These are phyloP conservation scores for Chrysoporthe deuterocubensis DNA, from an alignment of 2,329 filamentous ascomycete species.

Conservation along the genomic window DNA sequence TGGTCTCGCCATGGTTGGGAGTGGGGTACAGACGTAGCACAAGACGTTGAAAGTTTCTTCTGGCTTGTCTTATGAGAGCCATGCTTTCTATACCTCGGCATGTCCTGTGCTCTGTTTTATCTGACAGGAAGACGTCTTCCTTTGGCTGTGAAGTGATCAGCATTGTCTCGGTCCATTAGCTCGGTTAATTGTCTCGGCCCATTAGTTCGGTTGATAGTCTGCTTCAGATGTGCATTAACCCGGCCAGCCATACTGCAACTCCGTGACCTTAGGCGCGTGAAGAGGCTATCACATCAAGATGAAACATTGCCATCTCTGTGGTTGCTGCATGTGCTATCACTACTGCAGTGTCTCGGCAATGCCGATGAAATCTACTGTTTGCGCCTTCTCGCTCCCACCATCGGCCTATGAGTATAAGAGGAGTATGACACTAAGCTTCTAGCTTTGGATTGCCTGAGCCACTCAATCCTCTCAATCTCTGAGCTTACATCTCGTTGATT, in stretches of 20 bases:
- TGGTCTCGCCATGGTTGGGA: not conserved
- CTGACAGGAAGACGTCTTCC: not conserved
- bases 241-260: not conserved
- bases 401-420: not conserved
- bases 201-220: not conserved
- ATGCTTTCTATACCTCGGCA: not conserved
- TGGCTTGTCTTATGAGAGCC: not conserved
- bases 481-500: not conserved
- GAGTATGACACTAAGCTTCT: not conserved
- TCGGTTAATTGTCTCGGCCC: not conserved
- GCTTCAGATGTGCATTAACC: not conserved
- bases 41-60: not conserved
- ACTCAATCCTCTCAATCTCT: not conserved
- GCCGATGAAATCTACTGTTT: not conserved
- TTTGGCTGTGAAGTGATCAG: not conserved
- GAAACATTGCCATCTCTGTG: not conserved
- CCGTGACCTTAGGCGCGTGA: not conserved
- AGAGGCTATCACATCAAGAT: not conserved
- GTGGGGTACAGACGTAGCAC: not conserved
- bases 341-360: not conserved
- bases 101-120: not conserved
- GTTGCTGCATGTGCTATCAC: not conserved
- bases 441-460: not conserved
- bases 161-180: not conserved
- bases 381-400: not conserved